Evolutionary conservation across 306 rosid genomes (phyloP).

Genomic region (Abrus precatorius): DNA sequence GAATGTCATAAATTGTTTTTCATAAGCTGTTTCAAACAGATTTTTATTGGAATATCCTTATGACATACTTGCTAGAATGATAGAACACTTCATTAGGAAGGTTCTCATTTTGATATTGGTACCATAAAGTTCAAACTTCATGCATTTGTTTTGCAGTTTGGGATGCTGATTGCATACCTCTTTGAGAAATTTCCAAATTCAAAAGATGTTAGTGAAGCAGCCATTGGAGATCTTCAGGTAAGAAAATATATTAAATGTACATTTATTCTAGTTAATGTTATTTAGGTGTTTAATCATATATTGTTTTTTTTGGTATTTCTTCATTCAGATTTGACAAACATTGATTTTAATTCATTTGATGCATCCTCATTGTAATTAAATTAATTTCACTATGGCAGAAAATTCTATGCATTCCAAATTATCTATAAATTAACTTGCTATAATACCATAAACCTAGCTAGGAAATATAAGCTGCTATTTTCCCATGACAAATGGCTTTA

Average conservation of each 20-base stretch:
- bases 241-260: conserved; percentile 39
- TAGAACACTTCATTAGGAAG: conserved; percentile 5
- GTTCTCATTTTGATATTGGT: conserved; percentile 37
- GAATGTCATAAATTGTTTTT: no score
- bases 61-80: conserved; percentile 30
- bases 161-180: conserved; percentile 91
- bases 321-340: conserved; percentile 29
- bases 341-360: conserved; percentile 11
- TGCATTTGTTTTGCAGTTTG: conserved; percentile 76
- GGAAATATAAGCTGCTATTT: conserved; percentile 29
- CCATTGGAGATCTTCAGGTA: conserved; percentile 94
- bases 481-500: background rate
- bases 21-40: no score
- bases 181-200: conserved; percentile 80
- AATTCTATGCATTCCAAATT: conserved; percentile 17
- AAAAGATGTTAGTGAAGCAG: conserved; percentile 76
- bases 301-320: conserved; percentile 25
- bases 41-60: conserved; percentile 10
- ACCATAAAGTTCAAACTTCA: conserved; percentile 42
- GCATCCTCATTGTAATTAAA: conserved; percentile 26
- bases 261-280: conserved; percentile 20
- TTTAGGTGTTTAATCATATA: conserved; percentile 16
- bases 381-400: conserved; percentile 7
- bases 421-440: conserved; percentile 26
- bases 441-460: conserved; percentile 5